Percentiles rank a stretch among this genome's conserved stretches.
These are phyloP conservation scores for Clarireedia homoeocarpa DNA, from an alignment of 2,329 filamentous ascomycete species.

Conservation along the genomic window DNA sequence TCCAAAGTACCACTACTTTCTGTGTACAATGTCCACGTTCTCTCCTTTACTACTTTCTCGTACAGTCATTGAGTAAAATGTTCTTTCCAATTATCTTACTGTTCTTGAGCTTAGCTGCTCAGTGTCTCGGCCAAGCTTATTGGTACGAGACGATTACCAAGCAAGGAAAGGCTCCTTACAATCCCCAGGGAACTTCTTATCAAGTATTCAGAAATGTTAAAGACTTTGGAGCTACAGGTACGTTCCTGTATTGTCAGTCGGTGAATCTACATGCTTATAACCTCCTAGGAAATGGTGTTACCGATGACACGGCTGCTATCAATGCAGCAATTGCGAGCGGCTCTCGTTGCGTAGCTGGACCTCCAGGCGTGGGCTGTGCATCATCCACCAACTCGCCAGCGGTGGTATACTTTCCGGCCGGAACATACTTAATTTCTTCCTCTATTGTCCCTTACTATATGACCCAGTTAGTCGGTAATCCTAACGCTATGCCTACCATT, in stretches of 20 bases:
- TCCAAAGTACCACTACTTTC: not conserved
- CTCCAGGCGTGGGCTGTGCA: slow-evolving; percentile 27
- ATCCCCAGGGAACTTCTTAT: slow-evolving; percentile 13
- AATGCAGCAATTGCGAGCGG: slow-evolving; percentile 42
- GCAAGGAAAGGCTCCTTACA: slow-evolving; percentile 17
- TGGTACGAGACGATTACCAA: slow-evolving; percentile 21
- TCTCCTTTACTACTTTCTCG: not conserved
- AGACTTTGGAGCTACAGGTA: slow-evolving; percentile 17
- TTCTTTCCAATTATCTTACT: not conserved
- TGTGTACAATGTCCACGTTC: not conserved
- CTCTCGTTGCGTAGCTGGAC: slow-evolving; percentile 23
- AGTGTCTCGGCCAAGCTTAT: slow-evolving; percentile 11
- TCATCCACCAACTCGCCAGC: slow-evolving; percentile 41
- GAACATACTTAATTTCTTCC: slow-evolving; percentile 22
- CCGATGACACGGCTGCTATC: slow-evolving; percentile 80
- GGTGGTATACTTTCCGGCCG: slow-evolving; percentile 23
- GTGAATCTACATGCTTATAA: slow-evolving; percentile 54
- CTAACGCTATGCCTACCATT: slow-evolving; percentile 52
- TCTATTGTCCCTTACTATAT: slow-evolving; percentile 20
- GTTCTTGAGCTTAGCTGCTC: not conserved
- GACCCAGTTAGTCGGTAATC: slow-evolving; percentile 24
- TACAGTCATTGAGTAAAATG: not conserved
- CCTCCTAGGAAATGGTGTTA: slow-evolving; percentile 53
- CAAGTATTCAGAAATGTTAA: slow-evolving; percentile 19
- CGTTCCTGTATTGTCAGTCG: not conserved